Conservation (phyloP, 2,329 filamentous ascomycete genomes). For the Paraconiothyrium brasiliense region DNA sequence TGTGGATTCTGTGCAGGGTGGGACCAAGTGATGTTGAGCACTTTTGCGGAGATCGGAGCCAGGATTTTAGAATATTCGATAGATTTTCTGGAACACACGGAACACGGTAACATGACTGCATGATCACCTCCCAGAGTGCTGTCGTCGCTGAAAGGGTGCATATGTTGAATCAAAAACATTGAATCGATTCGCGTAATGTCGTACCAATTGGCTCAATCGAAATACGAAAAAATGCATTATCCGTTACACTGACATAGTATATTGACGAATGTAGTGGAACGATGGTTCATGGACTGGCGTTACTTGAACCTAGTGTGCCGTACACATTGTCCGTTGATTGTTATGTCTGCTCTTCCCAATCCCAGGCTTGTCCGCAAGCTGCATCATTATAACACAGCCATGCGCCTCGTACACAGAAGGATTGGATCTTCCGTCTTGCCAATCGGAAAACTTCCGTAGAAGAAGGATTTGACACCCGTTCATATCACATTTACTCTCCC, state of each 20-base stretch:
- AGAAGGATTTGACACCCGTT: neutral
- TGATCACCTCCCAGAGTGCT: neutral
- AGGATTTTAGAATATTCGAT: slow-evolving; percentile 1
- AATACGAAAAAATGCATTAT: neutral
- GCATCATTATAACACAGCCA: neutral
- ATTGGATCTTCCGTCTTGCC: neutral
- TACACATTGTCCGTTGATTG: neutral
- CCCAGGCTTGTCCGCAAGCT: neutral
- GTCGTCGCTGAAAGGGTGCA: neutral
- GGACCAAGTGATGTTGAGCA: neutral
- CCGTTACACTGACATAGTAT: neutral
- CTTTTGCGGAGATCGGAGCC: neutral
- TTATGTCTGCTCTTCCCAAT: neutral
- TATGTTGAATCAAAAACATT: neutral
- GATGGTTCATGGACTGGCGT: neutral
- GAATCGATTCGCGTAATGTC: neutral
- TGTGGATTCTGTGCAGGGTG: neutral
- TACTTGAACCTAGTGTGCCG: neutral
- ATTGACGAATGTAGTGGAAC: neutral
- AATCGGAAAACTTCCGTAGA: neutral
- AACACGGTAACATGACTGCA: neutral
- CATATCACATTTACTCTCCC: slow-evolving; percentile 35
- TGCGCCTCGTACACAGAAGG: neutral
- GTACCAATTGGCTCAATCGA: neutral
- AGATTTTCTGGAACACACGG: neutral